Evolutionary conservation across 1,284 basidiomycete species (phyloP), one percentile per base, ranked within the genome.

Genomic region (Malassezia furfur): DNA sequence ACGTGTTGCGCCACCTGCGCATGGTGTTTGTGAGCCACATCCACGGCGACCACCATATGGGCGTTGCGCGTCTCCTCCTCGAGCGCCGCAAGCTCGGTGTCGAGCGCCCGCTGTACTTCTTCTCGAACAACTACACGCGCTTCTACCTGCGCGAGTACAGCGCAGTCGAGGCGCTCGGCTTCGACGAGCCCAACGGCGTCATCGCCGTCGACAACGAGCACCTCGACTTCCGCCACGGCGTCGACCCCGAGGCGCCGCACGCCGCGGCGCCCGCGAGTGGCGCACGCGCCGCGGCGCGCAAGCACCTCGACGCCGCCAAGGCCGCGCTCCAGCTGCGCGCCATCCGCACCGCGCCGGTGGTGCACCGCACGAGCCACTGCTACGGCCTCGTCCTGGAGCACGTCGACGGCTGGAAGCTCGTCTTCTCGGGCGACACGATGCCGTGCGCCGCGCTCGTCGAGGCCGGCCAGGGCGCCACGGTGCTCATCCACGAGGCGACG

Each of bases 401-500:
- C 85, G 32, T 22, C 11, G 37, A 54, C 40, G 57, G 55, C 15
- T 61, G 48, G 54, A 62, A 59, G 2, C 31, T 60, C 32, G 77
- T 79, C 36, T 82, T 81, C 62, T 94, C 91, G 5, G 91, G 85
- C 5, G 91, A 96, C 73, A 96, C 91, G 0, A 81, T 82, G 73
- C 91, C 91, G 0, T 83, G 83, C 17, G 77, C 84, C 3, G 79
- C 78, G 19, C 79, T 96, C 4, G 82, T 85, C 22, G 73, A 79
- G 37, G 84, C 83, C 0, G 90, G 86, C 0, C 67, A 79, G 47
- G 78, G 80, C 50, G 84, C 86, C 0, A 89, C 88, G 0, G 75
- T 96, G 6, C 79, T 96, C 34, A 91, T 96, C 41, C 91, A 96
- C 71, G 91, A 96, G 75, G 88, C 91, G 0, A 90, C 90, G 2